phyloP scores from a whole-genome alignment of 352 stramenopile species.

The Phytophthora chlamydospora region DNA sequence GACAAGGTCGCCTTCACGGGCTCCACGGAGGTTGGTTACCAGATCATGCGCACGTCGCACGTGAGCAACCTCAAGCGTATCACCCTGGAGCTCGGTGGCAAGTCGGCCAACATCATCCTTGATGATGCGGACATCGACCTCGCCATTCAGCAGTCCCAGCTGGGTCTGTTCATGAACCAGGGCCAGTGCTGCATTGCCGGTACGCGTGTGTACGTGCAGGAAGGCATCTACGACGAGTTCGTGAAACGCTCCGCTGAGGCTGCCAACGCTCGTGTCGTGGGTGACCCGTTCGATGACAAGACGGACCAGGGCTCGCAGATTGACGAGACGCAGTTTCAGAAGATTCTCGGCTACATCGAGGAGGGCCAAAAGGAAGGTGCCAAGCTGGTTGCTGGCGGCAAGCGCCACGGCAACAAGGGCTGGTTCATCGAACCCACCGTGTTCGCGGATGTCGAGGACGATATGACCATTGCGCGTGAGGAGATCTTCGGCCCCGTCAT shows the following conservation, averaged over 20 bases:
- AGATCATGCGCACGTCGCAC: constrained; percentile 60
- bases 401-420: constrained; percentile 56
- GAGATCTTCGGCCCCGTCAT: constrained; percentile 93
- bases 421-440: constrained; percentile 94
- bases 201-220: constrained; percentile 84
- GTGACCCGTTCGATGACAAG: constrained; percentile 51
- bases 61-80: constrained; percentile 75
- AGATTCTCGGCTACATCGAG: constrained; percentile 87
- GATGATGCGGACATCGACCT: constrained; percentile 68
- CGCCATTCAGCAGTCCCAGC: constrained; percentile 46
- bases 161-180: constrained; percentile 82
- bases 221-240: constrained; percentile 87
- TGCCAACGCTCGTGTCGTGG: constrained; percentile 56
- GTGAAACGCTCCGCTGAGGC: constrained; percentile 51
- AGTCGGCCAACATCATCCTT: constrained; percentile 77
- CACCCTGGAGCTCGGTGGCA: constrained; percentile 77
- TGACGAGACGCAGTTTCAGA: constrained; percentile 66
- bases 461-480: constrained; percentile 88
- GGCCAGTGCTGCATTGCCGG: constrained; percentile 88
- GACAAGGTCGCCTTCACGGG: constrained; percentile 88
- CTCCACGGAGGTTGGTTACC: constrained; percentile 59
- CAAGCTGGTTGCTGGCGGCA: constrained; percentile 73
- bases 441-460: constrained; percentile 71
- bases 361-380: constrained; percentile 82
- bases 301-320: constrained; percentile 63